Base-by-base conservation (phyloP, 2,329 filamentous ascomycete genomes). In the Fulvia fulva region DNA sequence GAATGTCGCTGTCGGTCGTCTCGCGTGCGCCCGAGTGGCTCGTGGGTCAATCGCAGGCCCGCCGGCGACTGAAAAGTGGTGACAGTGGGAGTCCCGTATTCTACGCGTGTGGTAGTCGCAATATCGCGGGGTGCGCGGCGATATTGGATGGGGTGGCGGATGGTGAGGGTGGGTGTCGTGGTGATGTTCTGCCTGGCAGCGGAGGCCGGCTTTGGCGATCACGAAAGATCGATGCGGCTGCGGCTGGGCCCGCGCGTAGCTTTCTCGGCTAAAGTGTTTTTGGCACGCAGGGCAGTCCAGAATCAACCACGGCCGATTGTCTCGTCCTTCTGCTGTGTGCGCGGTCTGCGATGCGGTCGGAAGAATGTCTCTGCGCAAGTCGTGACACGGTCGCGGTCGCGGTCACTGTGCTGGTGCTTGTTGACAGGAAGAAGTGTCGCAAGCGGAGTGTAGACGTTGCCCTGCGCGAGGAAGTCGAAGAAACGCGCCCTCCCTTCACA, bases 1-100 rank as follows among this genome's bases (percentile, higher is more conserved):
- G 46, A 54, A 65, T 63, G 58, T 52, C 23, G 46, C 11, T 37
- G 22, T 28, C n/a, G 21, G 52, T 28, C 37, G 26, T 49, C 47
- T 19, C 32, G 26, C 47, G 47, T 53, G 64, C 61, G 63, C 58
- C 45, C 52, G 57, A 32, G 47, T 50, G 47, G 47, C 60, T 58
- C 63, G 57, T 55, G 59, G 57, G 49, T 64, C 62, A 66, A 65
- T 67, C 67, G 66, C 59, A 62, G 65, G 67, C 67, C 69, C 56
- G 68, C 68, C 65, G 63, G 66, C 66, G 68, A 68, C 64, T 65
- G 63, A 59, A 53, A 58, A 53, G 47, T 49, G 53, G 30, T 34
- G 56, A 52, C 44, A 46, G 26, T 37, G 55, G 58, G 62, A 51
- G 61, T 58, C 51, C 59, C 57, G 60, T 49, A 37, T 44, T 47